Evolutionary conservation across 148 eudicot species (phyloP), one percentile per base, ranked within the genome.

Genomic region (Simmondsia chinensis): DNA sequence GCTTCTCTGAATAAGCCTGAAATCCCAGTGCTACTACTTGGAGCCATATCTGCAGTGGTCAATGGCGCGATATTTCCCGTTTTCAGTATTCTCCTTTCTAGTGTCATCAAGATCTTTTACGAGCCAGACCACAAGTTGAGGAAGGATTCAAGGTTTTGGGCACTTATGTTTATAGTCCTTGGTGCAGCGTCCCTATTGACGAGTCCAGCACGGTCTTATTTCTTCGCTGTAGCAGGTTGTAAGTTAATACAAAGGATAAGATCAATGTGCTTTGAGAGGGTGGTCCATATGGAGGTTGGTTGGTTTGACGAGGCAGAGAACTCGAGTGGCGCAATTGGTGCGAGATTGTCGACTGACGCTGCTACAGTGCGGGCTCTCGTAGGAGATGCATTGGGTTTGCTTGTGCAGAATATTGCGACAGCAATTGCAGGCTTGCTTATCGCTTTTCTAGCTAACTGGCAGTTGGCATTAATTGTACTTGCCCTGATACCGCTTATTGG

Each of bases 311-410:
- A 86, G 46, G 51, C 83, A 0, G 68, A 76, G 7, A 65, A 87
- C 57, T 79, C 96, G 4, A 87, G 82, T 57, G 96, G 96, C 25
- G 69, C 76, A 2, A 74, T 87, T 36, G 96, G 96, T 28, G 79
- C 96, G 29, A 71, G 79, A 43, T 69, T 87, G 15, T 82, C 94
- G 19, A 54, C 74, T 4, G 85, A 87, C 72, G 96, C 96, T 21
- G 82, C 94, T 0, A 54, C 52, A 5, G 72, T 87, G 2, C 74
- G 96, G 12, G 82, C 67, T 40, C 59, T 87, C 23, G 94, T 87
- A 19, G 96, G 94, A 33, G 96, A 87, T 44, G 61, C 94, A 3
- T 76, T 87, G 13, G 77, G 73, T 24, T 79, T 79, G 42, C 35
- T 76, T 31, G 84, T 87, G 60, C 84, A 87, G 40, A 70, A 82